Conservation (phyloP, 75 land plant genomes). For the Sequoia sempervirens region DNA sequence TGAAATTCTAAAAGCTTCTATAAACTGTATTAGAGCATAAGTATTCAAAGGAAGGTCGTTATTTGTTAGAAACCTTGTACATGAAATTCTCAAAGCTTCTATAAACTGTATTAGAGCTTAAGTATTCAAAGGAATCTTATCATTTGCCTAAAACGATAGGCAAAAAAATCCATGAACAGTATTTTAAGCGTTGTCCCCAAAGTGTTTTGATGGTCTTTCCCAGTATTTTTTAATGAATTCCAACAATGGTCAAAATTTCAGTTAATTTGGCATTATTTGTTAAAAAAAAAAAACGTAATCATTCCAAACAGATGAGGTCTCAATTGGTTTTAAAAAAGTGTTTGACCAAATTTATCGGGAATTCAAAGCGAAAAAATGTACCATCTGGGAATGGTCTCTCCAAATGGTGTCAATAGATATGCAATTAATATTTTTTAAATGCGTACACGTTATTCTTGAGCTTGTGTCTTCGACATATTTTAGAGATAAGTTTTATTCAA, state of each 20-base stretch:
- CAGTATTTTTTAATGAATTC: too few species aligned
- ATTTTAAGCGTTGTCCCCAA: not conserved
- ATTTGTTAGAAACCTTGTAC: too few species aligned
- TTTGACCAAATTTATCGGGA: not conserved
- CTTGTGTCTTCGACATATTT: not conserved
- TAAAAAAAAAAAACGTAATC: too few species aligned
- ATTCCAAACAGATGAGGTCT: not conserved
- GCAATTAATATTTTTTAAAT: not conserved
- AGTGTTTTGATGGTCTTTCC: not conserved
- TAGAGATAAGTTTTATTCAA: not conserved
- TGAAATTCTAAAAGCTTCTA: too few species aligned
- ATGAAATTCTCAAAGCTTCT: too few species aligned
- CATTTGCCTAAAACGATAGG: too few species aligned
- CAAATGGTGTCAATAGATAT: not conserved
- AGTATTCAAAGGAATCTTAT: too few species aligned
- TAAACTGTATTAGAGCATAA: too few species aligned
- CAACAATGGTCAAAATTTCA: too few species aligned
- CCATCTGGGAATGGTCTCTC: not conserved
- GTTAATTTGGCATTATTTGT: not conserved
- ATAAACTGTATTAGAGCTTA: too few species aligned
- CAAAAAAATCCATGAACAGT: too few species aligned
- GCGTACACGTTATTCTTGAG: not conserved
- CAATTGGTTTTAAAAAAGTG: not conserved
- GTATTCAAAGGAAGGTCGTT: too few species aligned
- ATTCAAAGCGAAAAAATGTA: not conserved